phyloP scores from a whole-genome alignment of 495 filamentous ascomycete species.

The Trichoderma gamsii region DNA sequence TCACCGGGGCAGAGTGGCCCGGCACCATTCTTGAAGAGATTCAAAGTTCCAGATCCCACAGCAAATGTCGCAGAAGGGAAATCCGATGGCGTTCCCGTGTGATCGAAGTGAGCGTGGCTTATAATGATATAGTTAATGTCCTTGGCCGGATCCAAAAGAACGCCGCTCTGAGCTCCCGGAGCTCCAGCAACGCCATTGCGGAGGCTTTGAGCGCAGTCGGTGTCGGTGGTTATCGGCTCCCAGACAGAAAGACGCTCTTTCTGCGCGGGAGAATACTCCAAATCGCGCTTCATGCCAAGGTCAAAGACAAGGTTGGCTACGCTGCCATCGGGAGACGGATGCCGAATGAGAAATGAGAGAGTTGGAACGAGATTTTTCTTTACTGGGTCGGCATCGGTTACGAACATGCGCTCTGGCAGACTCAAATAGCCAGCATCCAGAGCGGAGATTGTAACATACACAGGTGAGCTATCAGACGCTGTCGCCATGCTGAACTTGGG shows the following conservation, averaged over 20 bases:
- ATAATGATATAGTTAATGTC: slow-evolving; percentile 42
- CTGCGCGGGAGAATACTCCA: slow-evolving; percentile 34
- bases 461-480: slow-evolving; percentile 1
- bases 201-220: slow-evolving; percentile 35
- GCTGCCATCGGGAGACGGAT: slow-evolving; percentile 19
- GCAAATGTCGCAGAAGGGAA: slow-evolving; percentile 39
- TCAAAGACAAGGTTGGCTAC: slow-evolving; percentile 42
- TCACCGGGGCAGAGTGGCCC: slow-evolving; percentile 26
- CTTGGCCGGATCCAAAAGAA: slow-evolving; percentile 20
- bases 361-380: slow-evolving; percentile 31
- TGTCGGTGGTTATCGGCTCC: slow-evolving; percentile 31
- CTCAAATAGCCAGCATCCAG: slow-evolving; percentile 29
- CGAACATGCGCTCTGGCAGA: slow-evolving; percentile 33
- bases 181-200: slow-evolving; percentile 23
- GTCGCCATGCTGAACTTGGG: not conserved
- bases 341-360: slow-evolving; percentile 34
- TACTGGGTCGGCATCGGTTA: slow-evolving; percentile 29
- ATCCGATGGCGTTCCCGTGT: slow-evolving; percentile 42
- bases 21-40: slow-evolving; percentile 31
- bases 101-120: slow-evolving; percentile 50
- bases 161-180: slow-evolving; percentile 11
- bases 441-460: slow-evolving; percentile 26
- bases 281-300: slow-evolving; percentile 40
- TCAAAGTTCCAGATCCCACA: slow-evolving; percentile 41
- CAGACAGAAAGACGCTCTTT: slow-evolving; percentile 36